These are phyloP conservation scores for Myriosclerotinia duriaeana DNA, from an alignment of 2,329 filamentous ascomycete species.

Conservation along the genomic window DNA sequence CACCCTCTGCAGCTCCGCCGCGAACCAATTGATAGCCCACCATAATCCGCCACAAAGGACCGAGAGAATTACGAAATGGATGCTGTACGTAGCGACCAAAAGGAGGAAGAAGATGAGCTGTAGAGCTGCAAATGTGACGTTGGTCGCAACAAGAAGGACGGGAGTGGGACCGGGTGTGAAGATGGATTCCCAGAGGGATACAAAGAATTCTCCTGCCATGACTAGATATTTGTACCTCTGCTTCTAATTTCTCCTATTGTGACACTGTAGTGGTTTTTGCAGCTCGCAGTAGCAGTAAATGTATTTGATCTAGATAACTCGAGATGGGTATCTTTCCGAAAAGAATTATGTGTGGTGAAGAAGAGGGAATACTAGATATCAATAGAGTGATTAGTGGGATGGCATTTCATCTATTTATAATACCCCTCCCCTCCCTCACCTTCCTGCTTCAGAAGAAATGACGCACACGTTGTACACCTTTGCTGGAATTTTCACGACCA, in stretches of 20 bases:
- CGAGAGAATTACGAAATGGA: slow-evolving; percentile 85
- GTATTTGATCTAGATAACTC: not conserved
- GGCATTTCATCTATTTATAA: slow-evolving; percentile 21
- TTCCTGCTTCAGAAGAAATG: slow-evolving; percentile 21
- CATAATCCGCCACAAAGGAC: slow-evolving; percentile 78
- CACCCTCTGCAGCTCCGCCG: slow-evolving; percentile 57
- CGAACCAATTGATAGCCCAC: slow-evolving; percentile 98
- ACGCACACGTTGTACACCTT: slow-evolving; percentile 16
- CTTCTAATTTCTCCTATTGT: not conserved
- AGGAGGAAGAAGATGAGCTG: slow-evolving; percentile 76
- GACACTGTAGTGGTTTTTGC: not conserved
- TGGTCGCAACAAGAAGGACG: slow-evolving; percentile 84
- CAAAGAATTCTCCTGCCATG: slow-evolving; percentile 51
- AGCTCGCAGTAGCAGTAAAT: not conserved
- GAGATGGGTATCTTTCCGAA: not conserved
- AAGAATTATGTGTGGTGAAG: not conserved
- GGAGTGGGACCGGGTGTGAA: slow-evolving; percentile 91
- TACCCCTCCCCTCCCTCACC: slow-evolving; percentile 22
- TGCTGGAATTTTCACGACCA: slow-evolving; percentile 17
- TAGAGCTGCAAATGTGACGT: slow-evolving; percentile 81
- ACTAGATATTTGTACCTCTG: not conserved
- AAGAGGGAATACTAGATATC: not conserved
- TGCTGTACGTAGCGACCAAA: slow-evolving; percentile 76
- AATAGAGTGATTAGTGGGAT: slow-evolving; percentile 21
- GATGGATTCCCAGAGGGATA: slow-evolving; percentile 85